Base-by-base conservation (phyloP, 140 eudicot species). In the Flaveria floridana region DNA sequence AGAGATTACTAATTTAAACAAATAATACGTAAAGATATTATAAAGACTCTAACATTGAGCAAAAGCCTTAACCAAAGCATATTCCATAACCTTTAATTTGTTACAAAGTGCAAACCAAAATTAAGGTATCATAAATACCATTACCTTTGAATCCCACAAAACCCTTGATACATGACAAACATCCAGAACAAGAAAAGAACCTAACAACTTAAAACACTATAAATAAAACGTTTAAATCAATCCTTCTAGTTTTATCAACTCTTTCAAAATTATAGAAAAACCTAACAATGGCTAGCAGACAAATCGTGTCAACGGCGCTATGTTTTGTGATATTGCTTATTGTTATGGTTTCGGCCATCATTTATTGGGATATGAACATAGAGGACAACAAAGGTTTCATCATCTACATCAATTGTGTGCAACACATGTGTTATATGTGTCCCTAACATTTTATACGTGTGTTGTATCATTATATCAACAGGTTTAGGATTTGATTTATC, bases 1-100 rank as follows among this genome's bases (percentile, higher is more conserved):
- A 44, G 13, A 44, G 12, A 44, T 44, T 8, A 44, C 41, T 44
- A 23, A 23, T 23, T 44, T 2, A 10, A 44, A 44, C 48, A 44
- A 44, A 44, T 44, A 44, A 44, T 6, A 42, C 47, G 11, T 9
- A 42, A 6, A 6, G 39, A 3, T 30, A 11, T 12, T 47, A 3
- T 2, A 23, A 63, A 41, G 68, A 71, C 52, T 51, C 11, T 23
- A 23, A 63, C 61, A 71, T 30, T 72, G 69, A 51, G 61, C 69
- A 79, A 71, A 65, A 79, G 78, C 78, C 73, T 62, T 71, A 72
- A 79, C 77, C 78, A 72, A 79, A 72, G 78, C 20, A 79, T 79
- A 79, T 72, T 72, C 74, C 67, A 64, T 65, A 7, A 39, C 66
- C 65, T 71, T 71, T n/a, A n/a, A n/a, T n/a, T 71, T 47, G 8